phyloP scores from a whole-genome alignment of 2,329 filamentous ascomycete genomes.

The Pyricularia sp. region DNA sequence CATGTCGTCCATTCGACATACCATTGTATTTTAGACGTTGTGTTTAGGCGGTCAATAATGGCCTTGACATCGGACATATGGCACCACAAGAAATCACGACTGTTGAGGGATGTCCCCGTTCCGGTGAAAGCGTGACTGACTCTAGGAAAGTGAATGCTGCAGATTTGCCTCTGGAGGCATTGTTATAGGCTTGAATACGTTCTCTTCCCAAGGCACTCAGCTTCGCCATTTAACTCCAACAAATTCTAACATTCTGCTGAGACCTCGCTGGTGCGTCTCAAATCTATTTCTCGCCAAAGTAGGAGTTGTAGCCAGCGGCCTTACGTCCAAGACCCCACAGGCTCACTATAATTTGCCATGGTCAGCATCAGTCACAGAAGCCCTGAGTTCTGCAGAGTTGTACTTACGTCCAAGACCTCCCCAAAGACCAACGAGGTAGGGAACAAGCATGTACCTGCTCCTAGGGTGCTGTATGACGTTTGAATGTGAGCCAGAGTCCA shows the following conservation, averaged over 20 bases:
- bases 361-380: background rate
- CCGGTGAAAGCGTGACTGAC: background rate
- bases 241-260: background rate
- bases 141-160: background rate
- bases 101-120: background rate
- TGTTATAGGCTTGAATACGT: background rate
- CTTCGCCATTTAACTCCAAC: background rate
- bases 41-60: background rate
- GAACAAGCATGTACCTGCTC: conserved; percentile 55
- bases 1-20: background rate
- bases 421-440: conserved; percentile 59
- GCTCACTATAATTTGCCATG: conserved; percentile 27
- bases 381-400: background rate
- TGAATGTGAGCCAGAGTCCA: conserved; percentile 12
- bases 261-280: background rate
- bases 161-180: background rate
- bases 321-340: conserved; percentile 69
- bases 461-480: conserved; percentile 44
- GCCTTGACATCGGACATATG: background rate
- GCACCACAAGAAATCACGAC: background rate
- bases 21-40: background rate
- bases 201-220: background rate
- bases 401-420: conserved; percentile 52
- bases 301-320: conserved; percentile 70
- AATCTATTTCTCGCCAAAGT: conserved; percentile 31